Evolutionary conservation across 2,329 filamentous ascomycete species (phyloP).

Genomic region (Tolypocladium sp.): DNA sequence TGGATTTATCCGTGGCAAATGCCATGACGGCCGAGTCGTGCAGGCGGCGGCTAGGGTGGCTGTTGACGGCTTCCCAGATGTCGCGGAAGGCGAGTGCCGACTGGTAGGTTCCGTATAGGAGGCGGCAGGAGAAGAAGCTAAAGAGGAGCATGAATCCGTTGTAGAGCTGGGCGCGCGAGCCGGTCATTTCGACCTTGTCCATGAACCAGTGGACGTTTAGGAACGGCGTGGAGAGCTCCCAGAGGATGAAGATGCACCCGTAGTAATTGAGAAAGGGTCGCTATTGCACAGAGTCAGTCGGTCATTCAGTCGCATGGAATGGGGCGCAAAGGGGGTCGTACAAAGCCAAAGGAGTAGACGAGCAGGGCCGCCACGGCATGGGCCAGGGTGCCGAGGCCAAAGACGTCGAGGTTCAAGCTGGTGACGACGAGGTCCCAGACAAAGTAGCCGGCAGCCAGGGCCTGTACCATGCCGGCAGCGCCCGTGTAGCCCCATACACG

Average conservation of each 20-base stretch:
- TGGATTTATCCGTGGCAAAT: conserved; percentile 38
- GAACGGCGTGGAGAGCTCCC: conserved; percentile 78
- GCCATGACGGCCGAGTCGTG: conserved; percentile 17
- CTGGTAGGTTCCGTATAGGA: conserved; percentile 70
- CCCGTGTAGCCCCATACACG: conserved; percentile 73
- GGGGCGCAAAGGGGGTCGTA: conserved; percentile 35
- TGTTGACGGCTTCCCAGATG: conserved; percentile 44
- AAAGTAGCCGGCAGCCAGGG: conserved; percentile 73
- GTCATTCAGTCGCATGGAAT: neutral
- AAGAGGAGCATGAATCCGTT: conserved; percentile 65
- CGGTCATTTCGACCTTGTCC: conserved; percentile 77
- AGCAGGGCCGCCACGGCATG: conserved; percentile 66
- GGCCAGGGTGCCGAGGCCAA: conserved; percentile 67
- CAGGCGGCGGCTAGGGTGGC: conserved; percentile 25
- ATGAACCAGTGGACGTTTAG: conserved; percentile 89
- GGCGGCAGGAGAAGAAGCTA: conserved; percentile 68
- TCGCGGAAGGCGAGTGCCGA: conserved; percentile 62
- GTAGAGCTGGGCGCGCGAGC: conserved; percentile 62
- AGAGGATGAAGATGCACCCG: conserved; percentile 71
- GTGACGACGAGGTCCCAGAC: conserved; percentile 73
- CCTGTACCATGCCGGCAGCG: conserved; percentile 62
- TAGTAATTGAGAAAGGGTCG: conserved; percentile 81
- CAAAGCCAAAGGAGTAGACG: conserved; percentile 72
- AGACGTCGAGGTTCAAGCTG: conserved; percentile 57
- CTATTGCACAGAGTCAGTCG: conserved; percentile 31